A percentile compares a stretch with the other conserved stretches of the same genome.
Conservation (phyloP, 2,329 filamentous ascomycete genomes). For the Trichocomaceae sp. region DNA sequence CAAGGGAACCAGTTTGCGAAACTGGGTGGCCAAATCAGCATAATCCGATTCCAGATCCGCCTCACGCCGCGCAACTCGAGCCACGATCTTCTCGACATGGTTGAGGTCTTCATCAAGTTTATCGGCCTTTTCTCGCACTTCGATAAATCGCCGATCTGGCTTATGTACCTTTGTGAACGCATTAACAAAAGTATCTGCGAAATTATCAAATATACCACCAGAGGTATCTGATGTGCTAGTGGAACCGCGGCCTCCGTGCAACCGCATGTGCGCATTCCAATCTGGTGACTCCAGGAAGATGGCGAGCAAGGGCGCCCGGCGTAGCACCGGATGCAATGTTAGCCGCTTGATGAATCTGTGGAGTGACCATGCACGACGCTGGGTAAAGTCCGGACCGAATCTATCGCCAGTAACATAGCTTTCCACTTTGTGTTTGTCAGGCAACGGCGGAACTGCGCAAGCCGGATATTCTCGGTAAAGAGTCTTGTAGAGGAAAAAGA, state of each 20-base stretch:
- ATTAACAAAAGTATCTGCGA: conserved; percentile 94
- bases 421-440: conserved; percentile 98
- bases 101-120: conserved; percentile 90
- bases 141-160: conserved; percentile 87
- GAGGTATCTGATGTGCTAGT: conserved; percentile 36
- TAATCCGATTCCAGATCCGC: conserved; percentile 83
- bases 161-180: conserved; percentile 96
- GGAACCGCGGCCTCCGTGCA: conserved; percentile 61
- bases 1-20: conserved; percentile 82
- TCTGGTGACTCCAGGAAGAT: conserved; percentile 87
- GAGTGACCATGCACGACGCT: conserved; percentile 78
- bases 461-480: conserved; percentile 82
- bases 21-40: conserved; percentile 83
- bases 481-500: conserved; percentile 91
- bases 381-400: conserved; percentile 88
- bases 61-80: conserved; percentile 80
- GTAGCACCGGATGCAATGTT: conserved; percentile 79
- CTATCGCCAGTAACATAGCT: conserved; percentile 86
- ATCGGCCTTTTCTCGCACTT: conserved; percentile 85
- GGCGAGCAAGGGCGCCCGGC: conserved; percentile 73
- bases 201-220: conserved; percentile 77
- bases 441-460: conserved; percentile 86
- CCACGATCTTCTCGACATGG: conserved; percentile 93
- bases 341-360: conserved; percentile 84
- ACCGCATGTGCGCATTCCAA: conserved; percentile 94